These are phyloP conservation scores for Eucalyptus fibrosa DNA, from an alignment of 345 rosid species.

Conservation along the genomic window DNA sequence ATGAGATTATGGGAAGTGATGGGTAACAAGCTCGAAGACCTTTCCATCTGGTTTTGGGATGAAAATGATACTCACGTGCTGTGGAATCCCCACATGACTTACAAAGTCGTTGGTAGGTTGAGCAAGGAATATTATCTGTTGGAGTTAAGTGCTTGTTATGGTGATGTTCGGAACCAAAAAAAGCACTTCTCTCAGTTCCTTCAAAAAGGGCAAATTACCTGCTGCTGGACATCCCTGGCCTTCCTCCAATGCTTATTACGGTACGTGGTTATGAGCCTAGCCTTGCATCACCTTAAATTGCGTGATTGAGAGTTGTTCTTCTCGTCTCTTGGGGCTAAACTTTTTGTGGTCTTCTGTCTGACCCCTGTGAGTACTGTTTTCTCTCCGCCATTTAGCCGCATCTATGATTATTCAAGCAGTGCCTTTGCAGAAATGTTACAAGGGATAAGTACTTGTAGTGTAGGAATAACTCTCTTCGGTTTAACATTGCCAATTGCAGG, in stretches of 20 bases:
- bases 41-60: background rate
- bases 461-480: background rate
- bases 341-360: background rate
- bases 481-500: background rate
- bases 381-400: background rate
- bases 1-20: background rate
- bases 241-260: background rate
- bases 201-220: background rate
- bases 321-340: background rate
- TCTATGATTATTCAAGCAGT: background rate
- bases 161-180: background rate
- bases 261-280: background rate
- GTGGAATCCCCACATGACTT: background rate
- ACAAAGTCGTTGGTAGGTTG: background rate
- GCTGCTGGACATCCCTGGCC: background rate
- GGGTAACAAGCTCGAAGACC: background rate
- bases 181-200: background rate
- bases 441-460: background rate
- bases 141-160: background rate
- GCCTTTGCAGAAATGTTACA: background rate
- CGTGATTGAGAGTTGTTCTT: background rate
- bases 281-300: background rate
- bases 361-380: background rate
- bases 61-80: background rate
- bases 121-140: background rate